phyloP scores from a whole-genome alignment of 257 asterid species.

The Leptodermis oblonga region DNA sequence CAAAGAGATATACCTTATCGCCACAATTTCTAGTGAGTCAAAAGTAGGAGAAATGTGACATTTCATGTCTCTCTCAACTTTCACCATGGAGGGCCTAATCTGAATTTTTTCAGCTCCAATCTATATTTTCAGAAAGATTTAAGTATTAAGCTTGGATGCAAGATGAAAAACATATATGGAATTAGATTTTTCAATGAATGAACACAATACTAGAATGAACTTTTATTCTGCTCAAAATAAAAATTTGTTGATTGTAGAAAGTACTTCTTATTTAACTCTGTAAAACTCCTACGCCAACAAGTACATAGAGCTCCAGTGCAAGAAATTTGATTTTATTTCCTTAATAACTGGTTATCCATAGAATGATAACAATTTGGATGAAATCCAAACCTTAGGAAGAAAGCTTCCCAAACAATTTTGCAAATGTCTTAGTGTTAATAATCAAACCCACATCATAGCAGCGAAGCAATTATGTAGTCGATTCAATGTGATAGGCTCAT shows the following conservation, averaged over 20 bases:
- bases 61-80: slow-evolving; percentile 50
- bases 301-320: background rate
- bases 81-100: slow-evolving; percentile 80
- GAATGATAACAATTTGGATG: background rate
- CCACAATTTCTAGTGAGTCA: slow-evolving; percentile 67
- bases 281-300: background rate
- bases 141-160: slow-evolving; percentile 6
- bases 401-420: no score
- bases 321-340: background rate
- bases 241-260: background rate
- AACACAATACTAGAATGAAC: background rate
- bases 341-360: background rate
- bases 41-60: slow-evolving; percentile 24
- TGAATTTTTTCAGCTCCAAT: slow-evolving; percentile 60
- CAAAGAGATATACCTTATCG: slow-evolving; percentile 46
- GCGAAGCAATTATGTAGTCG: background rate
- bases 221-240: background rate
- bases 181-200: background rate
- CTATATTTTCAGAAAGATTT: slow-evolving; percentile 21
- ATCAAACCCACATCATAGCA: background rate
- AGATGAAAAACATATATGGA: slow-evolving; percentile 1
- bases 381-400: no score
- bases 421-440: background rate
- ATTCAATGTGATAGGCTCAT: background rate
- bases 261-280: background rate